Evolutionary conservation across 106 monocot species (phyloP), one percentile per base, ranked within the genome.

Genomic region (Alisma plantagoaquatica): DNA sequence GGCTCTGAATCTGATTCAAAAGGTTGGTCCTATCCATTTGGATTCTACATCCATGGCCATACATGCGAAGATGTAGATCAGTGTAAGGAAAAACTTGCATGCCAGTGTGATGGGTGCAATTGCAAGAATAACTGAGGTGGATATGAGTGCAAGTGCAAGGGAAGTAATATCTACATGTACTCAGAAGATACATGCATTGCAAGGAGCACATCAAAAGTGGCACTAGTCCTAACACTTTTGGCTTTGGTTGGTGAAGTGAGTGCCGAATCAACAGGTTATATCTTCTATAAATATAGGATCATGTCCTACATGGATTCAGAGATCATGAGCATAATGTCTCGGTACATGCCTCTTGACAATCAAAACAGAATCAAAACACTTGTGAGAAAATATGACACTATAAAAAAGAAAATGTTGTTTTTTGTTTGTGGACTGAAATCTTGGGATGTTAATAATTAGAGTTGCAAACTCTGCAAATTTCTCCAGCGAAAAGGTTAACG

Each of bases 261-360:
- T 33, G 73, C 75, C 26, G 70, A 64, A 41, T 15, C 76, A 54
- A 81, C 70, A 41, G 94, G 81, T 22, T 96, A 88, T 55, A 43
- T 89, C 43, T 88, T 96, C 84, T 96, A 89, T 73, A 88, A 88
- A 62, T 89, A 84, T 75, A 84, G 88, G 61, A 75, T 96, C 41
- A 54, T 87, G 86, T 70, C 77, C 41, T 81, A 87, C 77, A 87
- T 87, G 87, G 87, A 87, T 44, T 77, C 87, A 1, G 87, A 87
- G 65, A 75, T 87, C 61, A 73, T 81, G 73, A 71, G 77, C 6
- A 87, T 87, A 30, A 87, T 87, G 87, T 77, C 87, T 0, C 87
- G 81, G 51, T 87, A 87, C 74, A 87, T 87, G 87, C 87, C 87
- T 12, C 59, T 87, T n/a, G 87, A 87, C 49, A 77, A 66, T 53